Conservation (phyloP, 2,329 filamentous ascomycete species). For the Simplicillium sp. region DNA sequence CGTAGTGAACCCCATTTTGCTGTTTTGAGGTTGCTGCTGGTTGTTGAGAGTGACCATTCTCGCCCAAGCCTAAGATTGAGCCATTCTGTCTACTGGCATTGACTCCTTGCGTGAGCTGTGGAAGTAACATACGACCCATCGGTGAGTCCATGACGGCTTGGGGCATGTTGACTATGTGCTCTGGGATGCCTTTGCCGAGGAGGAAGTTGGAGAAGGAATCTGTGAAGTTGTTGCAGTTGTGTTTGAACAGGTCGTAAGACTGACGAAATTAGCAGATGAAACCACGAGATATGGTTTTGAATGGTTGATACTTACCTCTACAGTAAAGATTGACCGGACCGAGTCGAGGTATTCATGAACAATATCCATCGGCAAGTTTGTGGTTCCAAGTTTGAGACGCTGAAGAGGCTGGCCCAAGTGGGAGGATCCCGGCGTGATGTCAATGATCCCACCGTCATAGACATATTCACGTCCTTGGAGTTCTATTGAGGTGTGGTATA, state of each 20-base stretch:
- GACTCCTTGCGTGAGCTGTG: conserved; percentile 50
- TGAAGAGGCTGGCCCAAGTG: conserved; percentile 83
- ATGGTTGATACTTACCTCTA: conserved; percentile 43
- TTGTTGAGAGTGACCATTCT: conserved; percentile 16
- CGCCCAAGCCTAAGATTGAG: conserved; percentile 43
- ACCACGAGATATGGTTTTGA: neutral
- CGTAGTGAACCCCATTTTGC: conserved; percentile 42
- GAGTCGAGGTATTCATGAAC: conserved; percentile 84
- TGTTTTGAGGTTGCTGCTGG: conserved; percentile 17
- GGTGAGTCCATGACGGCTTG: conserved; percentile 77
- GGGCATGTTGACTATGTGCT: conserved; percentile 77
- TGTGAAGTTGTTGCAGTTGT: conserved; percentile 98
- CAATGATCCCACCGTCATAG: conserved; percentile 81
- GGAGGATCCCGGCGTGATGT: conserved; percentile 69
- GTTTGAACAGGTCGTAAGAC: conserved; percentile 80
- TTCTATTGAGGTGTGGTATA: conserved; percentile 91
- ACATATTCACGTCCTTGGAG: conserved; percentile 80
- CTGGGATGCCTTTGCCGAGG: conserved; percentile 78
- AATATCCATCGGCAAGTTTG: conserved; percentile 68
- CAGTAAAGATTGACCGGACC: conserved; percentile 70
- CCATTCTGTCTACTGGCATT: conserved; percentile 39
- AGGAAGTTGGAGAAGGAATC: conserved; percentile 89
- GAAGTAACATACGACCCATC: conserved; percentile 79
- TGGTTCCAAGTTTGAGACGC: conserved; percentile 63
- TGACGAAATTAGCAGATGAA: conserved; percentile 19